Evolutionary conservation across 441 rosid genomes (phyloP).

Genomic region (Dalechampia spathulata): DNA sequence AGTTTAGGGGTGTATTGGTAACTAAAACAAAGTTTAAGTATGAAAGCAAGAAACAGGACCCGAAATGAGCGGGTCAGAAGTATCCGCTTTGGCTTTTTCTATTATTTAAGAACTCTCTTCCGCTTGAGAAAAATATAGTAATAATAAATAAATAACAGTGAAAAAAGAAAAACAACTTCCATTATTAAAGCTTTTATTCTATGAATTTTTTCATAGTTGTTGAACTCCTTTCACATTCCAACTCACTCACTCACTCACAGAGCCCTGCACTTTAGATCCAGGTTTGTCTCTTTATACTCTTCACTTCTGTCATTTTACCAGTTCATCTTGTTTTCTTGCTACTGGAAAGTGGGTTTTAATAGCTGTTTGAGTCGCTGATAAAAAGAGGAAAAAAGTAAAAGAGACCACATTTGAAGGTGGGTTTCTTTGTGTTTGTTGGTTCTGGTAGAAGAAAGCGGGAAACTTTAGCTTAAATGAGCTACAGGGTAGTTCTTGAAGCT

Average conservation of each 20-base stretch:
- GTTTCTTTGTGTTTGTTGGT: slow-evolving; percentile 6
- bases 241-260: slow-evolving; percentile 7
- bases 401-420: slow-evolving; percentile 1
- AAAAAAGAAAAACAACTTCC: too few relatives aligned
- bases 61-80: slow-evolving; percentile 27
- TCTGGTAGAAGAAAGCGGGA: background rate
- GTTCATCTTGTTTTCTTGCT: background rate
- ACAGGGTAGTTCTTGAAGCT: slow-evolving; percentile 9
- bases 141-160: too few relatives aligned
- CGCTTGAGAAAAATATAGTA: too few relatives aligned
- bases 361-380: slow-evolving; percentile 2
- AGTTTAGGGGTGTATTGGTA: too few relatives aligned
- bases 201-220: slow-evolving; percentile 8
- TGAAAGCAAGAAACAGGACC: slow-evolving; percentile 8
- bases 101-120: background rate
- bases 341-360: background rate
- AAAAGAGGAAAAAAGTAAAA: background rate
- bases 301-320: background rate
- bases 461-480: slow-evolving; percentile 12
- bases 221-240: slow-evolving; percentile 2
- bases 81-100: too few relatives aligned
- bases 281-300: slow-evolving; percentile 28
- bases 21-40: too few relatives aligned
- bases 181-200: background rate
- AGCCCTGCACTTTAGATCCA: slow-evolving; percentile 34